Base-by-base conservation (phyloP, 148 eudicot genomes). In the Oxyria digyna region DNA sequence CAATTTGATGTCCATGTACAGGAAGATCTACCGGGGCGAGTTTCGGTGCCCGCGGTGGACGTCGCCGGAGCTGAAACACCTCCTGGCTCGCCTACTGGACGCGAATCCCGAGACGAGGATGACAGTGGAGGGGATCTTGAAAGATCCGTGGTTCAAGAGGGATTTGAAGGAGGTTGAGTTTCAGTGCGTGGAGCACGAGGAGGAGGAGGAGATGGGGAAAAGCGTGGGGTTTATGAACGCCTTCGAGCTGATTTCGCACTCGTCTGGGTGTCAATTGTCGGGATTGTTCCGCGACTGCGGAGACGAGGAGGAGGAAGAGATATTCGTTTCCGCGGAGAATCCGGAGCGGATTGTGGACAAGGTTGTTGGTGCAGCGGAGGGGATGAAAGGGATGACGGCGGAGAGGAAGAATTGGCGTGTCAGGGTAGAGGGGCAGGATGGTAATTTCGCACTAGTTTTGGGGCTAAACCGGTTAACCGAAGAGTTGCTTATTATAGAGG, bases 1-100 rank as follows among this genome's bases (percentile, higher is more conserved):
- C 0, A 91, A 88, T 77, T 43, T 91, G 29, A 91, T 91, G 96
- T 85, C 79, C 3, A 78, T 91, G 83, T 91, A 91, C 48, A 67
- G 85, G 55, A 91, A 88, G 29, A 91, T 91, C 59, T 83, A 85
- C 78, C 71, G 75, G 42, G 97, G 97, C 8, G 86, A 85, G 0
- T 91, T 82, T 38, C 71, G 84, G 52, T 85, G 87, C 42, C 91
- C 96, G 4, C 81, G 77, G 24, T 85, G 84, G 85, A 83, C 77
- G 68, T 86, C 97, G 8, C 78, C 79, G 1, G 89, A 86, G 65
- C 71, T 91, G 4, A 78, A 74, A 20, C 50, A 62, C 3, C 46
- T 91, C 13, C 32, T 91, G 38, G 67, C 75, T 6, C 82, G 89
- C 11, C 72, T 91, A 0, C 75, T 91, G 0, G 97, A 91, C 32